Evolutionary conservation across 1,139 yeast species (phyloP).

Genomic region (Diutina mesorugosa): DNA sequence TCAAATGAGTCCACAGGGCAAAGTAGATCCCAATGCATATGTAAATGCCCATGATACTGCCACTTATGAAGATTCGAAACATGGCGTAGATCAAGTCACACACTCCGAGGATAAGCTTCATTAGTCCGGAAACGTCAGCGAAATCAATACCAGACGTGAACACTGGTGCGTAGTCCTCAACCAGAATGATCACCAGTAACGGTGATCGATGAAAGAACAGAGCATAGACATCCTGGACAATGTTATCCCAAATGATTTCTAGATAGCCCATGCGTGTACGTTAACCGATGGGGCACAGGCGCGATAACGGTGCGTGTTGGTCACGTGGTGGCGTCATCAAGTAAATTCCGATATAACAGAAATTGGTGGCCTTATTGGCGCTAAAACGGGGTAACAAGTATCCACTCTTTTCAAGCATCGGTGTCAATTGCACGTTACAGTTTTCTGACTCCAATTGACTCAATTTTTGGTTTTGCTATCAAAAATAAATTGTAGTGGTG

Average conservation of each 20-base stretch:
- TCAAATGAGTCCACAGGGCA: neutral
- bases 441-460: too few species aligned
- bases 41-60: neutral
- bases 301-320: neutral
- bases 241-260: neutral
- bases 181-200: neutral
- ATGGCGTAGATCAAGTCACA: slow-evolving; percentile 1
- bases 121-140: neutral
- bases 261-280: neutral
- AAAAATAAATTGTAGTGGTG: too few species aligned
- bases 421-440: too few species aligned
- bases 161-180: neutral
- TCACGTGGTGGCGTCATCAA: neutral
- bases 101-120: neutral
- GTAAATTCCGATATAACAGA: too few species aligned
- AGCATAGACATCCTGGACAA: neutral
- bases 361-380: too few species aligned
- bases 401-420: too few species aligned
- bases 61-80: neutral
- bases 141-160: neutral
- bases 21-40: neutral
- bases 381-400: too few species aligned
- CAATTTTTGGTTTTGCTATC: too few species aligned
- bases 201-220: neutral
- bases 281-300: neutral